A percentile compares a stretch with the other conserved stretches of the same genome.
phyloP scores from a whole-genome alignment of 176 grass and related monocot species.

The barley (Hordeum vulgare) region MorexV3_pseudomolecules_assembly NC_058522.1:414426641-414427140 shows the following conservation, averaged over 20 bases:
- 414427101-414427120: background rate
- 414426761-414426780: too few relatives aligned
- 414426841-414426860: too few relatives aligned
- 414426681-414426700: too few relatives aligned
- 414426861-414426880: too few relatives aligned
- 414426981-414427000: background rate
- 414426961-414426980: background rate
- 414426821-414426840: too few relatives aligned
- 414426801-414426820: too few relatives aligned
- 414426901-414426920: background rate
- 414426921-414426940: background rate
- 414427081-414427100: slow-evolving; percentile 11
- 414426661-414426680: too few relatives aligned
- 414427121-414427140: background rate
- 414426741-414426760: too few relatives aligned
- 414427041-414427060: slow-evolving; percentile 1
- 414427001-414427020: background rate
- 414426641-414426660: too few relatives aligned
- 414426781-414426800: too few relatives aligned
- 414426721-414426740: too few relatives aligned
- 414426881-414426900: background rate
- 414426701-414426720: too few relatives aligned
- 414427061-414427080: slow-evolving; percentile 18
- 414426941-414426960: background rate
- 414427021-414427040: background rate